Base-by-base conservation (phyloP, 441 rosid genomes). In the Biscutella laevigata region DNA sequence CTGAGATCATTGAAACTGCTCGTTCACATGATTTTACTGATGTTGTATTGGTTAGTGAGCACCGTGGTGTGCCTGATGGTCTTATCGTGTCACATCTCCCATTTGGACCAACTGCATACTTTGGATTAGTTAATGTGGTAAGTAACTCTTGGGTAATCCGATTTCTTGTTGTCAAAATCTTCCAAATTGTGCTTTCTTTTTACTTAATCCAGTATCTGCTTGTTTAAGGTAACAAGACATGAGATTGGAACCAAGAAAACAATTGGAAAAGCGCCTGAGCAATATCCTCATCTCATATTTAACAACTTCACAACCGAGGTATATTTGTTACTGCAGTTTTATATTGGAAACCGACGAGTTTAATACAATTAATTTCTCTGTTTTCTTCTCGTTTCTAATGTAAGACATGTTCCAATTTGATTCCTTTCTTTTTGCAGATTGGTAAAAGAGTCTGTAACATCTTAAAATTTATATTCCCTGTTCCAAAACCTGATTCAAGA, bases 51-150 rank as follows among this genome's bases (percentile, higher is more conserved):
- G 95, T 92, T 63, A 84, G 78, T 68, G 94, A 86, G 53, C 87
- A 81, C 71, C 94, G 95, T n/a, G 97, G 97, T 61, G 83, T 78
- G 37, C 99, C 95, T 10, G 95, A 82, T 58, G 86, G 88, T 70
- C 77, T 92, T 58, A 76, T 81, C 8, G 61, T 92, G 61, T 75
- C 94, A 57, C 99, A 88, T 74, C 74, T 92, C 46, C 99, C 99
- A 20, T 84, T 76, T 70, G 96, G 96, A 59, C 98, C 98, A 11
- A 90, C 96, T 38, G 95, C 96, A 30, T 83, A 79, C 77, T 87
- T 87, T 80, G 80, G 82, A 55, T 68, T 92, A 62, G 81, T 69
- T 64, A 88, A 88, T 71, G 98, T 92, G 79, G 98, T 71, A 74
- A 56, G 94, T 85, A 68, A 9, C 67, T 56, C 59, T 24, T 43